These are phyloP conservation scores for Amauroascus verrucosus DNA, from an alignment of 2,329 filamentous ascomycete genomes.

Conservation along the genomic window DNA sequence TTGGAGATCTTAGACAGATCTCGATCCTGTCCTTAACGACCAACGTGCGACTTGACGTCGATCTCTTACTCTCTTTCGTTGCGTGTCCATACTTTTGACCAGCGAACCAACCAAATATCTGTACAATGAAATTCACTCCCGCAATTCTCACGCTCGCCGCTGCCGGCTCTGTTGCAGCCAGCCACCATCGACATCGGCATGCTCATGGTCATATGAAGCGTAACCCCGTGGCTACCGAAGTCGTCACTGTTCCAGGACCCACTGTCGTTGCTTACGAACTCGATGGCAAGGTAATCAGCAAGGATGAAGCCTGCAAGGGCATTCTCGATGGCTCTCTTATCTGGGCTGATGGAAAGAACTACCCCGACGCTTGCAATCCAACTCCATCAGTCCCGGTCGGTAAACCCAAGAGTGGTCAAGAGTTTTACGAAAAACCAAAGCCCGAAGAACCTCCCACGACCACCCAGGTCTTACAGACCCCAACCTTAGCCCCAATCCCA, in stretches of 20 bases:
- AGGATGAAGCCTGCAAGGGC: conserved; percentile 58
- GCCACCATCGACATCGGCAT: conserved; percentile 35
- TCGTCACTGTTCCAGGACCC: conserved; percentile 49
- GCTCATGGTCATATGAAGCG: conserved; percentile 30
- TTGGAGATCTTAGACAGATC: conserved; percentile 17
- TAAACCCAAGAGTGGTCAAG: conserved; percentile 22
- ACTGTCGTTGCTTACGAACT: conserved; percentile 63
- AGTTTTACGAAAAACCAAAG: conserved; percentile 7
- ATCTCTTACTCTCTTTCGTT: conserved; percentile 2
- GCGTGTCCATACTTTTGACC: conserved; percentile 6
- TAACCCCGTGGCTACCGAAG: conserved; percentile 33
- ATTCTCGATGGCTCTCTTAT: conserved; percentile 56
- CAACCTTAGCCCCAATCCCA: neutral
- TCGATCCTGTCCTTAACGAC: conserved; percentile 16
- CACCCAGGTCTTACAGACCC: neutral
- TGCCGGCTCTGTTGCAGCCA: conserved; percentile 24
- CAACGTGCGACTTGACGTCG: conserved; percentile 13
- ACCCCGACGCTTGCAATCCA: conserved; percentile 41
- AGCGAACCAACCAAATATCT: neutral
- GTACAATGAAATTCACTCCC: conserved; percentile 35
- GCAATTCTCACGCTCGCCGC: conserved; percentile 34
- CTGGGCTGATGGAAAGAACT: conserved; percentile 56
- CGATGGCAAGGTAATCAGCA: conserved; percentile 51
- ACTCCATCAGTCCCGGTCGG: conserved; percentile 23
- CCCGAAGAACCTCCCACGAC: conserved; percentile 2